Conservation (phyloP, 331 rosid species). For the Erythrophleum ivorense region DNA sequence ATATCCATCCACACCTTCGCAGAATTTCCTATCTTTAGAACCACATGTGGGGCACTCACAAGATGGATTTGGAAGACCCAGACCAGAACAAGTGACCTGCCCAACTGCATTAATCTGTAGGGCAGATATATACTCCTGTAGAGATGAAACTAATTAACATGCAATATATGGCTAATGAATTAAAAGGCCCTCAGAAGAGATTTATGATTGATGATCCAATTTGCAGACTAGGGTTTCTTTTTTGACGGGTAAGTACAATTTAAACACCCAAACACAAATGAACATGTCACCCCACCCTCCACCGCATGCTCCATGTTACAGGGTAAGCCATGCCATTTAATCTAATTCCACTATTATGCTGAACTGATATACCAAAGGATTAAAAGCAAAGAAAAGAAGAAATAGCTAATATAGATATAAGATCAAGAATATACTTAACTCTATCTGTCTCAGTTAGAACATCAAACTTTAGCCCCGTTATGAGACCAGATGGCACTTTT, state of each 20-base stretch:
- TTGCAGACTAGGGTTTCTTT: constrained; percentile 18
- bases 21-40: constrained; percentile 52
- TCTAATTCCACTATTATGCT: too few species aligned
- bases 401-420: constrained; percentile 27
- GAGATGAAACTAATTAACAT: constrained; percentile 41
- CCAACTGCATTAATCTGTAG: constrained; percentile 55
- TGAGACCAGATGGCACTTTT: constrained; percentile 54
- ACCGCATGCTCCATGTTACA: constrained; percentile 24
- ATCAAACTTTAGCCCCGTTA: constrained; percentile 62
- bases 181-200: constrained; percentile 25
- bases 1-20: constrained; percentile 72
- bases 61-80: constrained; percentile 89
- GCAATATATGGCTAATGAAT: constrained; percentile 17
- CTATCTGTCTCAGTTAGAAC: constrained; percentile 58
- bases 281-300: constrained; percentile 32
- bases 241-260: constrained; percentile 15
- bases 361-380: neutral
- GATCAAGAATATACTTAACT: constrained; percentile 60
- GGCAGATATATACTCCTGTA: constrained; percentile 71
- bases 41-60: constrained; percentile 80
- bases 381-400: neutral
- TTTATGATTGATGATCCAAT: constrained; percentile 31
- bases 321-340: constrained; percentile 7
- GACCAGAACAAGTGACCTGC: constrained; percentile 75
- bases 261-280: constrained; percentile 31